phyloP scores from a whole-genome alignment of 805 yeast species.

The Yarrowia sp. region DNA sequence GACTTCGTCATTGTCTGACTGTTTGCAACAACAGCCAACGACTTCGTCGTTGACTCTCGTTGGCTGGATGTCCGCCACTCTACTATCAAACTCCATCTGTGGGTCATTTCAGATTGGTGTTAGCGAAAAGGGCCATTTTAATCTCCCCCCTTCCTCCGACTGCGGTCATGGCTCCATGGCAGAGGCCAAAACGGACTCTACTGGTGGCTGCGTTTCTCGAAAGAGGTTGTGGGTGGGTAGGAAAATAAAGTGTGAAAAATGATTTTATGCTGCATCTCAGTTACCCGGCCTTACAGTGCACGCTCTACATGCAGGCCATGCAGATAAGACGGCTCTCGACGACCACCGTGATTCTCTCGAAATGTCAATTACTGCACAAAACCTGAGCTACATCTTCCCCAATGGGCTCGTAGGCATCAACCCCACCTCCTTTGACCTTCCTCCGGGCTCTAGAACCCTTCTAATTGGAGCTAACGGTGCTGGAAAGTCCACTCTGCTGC shows the following conservation, averaged over 20 bases:
- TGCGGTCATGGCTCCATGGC: slow-evolving; percentile 26
- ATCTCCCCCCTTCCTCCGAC: slow-evolving; percentile 24
- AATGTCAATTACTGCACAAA: slow-evolving; percentile 51
- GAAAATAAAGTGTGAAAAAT: background rate
- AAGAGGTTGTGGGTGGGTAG: slow-evolving; percentile 25
- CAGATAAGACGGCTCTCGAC: too few relatives aligned
- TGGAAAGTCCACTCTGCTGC: slow-evolving; percentile 86
- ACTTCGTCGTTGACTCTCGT: background rate
- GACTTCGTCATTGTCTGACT: too few relatives aligned
- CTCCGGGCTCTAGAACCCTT: slow-evolving; percentile 71
- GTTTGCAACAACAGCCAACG: too few relatives aligned
- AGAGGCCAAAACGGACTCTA: slow-evolving; percentile 26
- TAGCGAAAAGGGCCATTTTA: slow-evolving; percentile 25
- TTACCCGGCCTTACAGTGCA: slow-evolving; percentile 1
- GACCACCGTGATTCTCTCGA: background rate
- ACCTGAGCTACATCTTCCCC: slow-evolving; percentile 69
- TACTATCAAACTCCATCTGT: slow-evolving; percentile 27
- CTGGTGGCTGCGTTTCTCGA: slow-evolving; percentile 25
- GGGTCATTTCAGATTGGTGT: slow-evolving; percentile 25
- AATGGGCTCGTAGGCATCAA: slow-evolving; percentile 63
- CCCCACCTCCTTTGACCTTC: slow-evolving; percentile 58
- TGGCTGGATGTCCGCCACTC: slow-evolving; percentile 18
- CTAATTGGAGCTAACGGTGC: slow-evolving; percentile 96
- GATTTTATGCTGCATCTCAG: background rate
- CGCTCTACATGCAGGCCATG: background rate